A percentile compares a stretch with the other conserved stretches of the same genome.
These are phyloP conservation scores for Neckera pumila DNA, from an alignment of 225 moss, liverwort and hornwort genomes.

Conservation along the genomic window DNA sequence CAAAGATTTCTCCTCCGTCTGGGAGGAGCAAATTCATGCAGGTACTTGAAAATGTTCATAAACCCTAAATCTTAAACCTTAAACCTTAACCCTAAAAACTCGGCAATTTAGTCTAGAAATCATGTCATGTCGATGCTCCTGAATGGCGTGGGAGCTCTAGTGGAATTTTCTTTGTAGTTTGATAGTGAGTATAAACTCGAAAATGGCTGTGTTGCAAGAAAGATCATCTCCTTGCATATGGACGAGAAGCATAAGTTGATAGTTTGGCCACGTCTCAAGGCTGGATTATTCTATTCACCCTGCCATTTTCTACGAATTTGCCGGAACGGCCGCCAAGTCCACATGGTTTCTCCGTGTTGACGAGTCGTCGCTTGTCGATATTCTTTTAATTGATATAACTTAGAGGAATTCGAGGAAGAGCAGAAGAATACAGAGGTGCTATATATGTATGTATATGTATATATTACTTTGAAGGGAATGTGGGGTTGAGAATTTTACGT, in stretches of 20 bases:
- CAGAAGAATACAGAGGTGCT: not conserved
- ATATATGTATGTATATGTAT: no score
- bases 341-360: not conserved
- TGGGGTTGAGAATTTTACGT: not conserved
- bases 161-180: not conserved
- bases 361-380: not conserved
- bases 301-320: not conserved
- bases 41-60: not conserved
- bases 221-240: not conserved
- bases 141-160: not conserved
- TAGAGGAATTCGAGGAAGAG: not conserved
- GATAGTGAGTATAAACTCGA: not conserved
- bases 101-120: not conserved
- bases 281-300: not conserved
- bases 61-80: no score
- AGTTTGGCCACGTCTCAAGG: not conserved
- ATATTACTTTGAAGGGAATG: not conserved
- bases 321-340: not conserved
- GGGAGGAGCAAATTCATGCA: constrained; percentile 21
- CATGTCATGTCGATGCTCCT: not conserved
- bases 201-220: not conserved
- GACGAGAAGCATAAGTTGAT: constrained; percentile 22
- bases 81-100: no score
- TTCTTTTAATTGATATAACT: not conserved
- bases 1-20: not conserved